Percentiles rank a stretch among this genome's conserved stretches.
These are phyloP conservation scores for Talaromyces sp. DNA, from an alignment of 2,329 filamentous ascomycete species.

Conservation along the genomic window DNA sequence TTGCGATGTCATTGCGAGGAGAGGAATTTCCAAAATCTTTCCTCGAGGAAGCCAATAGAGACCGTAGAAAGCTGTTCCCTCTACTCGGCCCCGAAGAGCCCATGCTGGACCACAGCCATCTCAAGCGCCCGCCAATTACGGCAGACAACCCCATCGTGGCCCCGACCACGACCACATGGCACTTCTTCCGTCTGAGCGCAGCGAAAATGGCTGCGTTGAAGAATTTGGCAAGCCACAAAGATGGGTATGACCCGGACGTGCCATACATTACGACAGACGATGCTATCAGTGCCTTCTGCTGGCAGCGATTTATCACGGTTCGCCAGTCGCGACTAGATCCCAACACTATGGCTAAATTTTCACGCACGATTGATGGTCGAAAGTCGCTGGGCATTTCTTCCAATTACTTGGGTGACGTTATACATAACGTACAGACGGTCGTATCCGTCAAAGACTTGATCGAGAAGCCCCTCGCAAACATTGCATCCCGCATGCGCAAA, in stretches of 20 bases:
- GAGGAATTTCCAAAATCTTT: background rate
- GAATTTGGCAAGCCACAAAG: slow-evolving; percentile 14
- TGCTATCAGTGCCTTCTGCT: slow-evolving; percentile 5
- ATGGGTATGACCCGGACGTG: slow-evolving; percentile 16
- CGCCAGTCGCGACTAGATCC: background rate
- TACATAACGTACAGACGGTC: slow-evolving; percentile 7
- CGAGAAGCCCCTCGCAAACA: slow-evolving; percentile 1
- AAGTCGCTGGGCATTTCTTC: background rate
- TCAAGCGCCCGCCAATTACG: slow-evolving; percentile 21
- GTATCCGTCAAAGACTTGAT: slow-evolving; percentile 4
- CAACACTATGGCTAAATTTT: slow-evolving; percentile 3
- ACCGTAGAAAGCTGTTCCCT: slow-evolving; percentile 24
- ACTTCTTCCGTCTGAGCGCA: slow-evolving; percentile 18
- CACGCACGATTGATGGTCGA: slow-evolving; percentile 3
- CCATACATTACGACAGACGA: slow-evolving; percentile 10
- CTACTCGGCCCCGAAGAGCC: slow-evolving; percentile 17
- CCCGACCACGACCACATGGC: slow-evolving; percentile 15
- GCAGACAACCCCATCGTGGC: slow-evolving; percentile 17
- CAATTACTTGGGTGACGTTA: slow-evolving; percentile 7
- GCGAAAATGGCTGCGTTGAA: slow-evolving; percentile 13
- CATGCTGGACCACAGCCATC: slow-evolving; percentile 28
- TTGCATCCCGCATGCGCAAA: slow-evolving; percentile 6
- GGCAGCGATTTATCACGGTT: slow-evolving; percentile 1
- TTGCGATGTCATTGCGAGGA: slow-evolving; percentile 8
- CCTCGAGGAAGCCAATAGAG: slow-evolving; percentile 20